Evolutionary conservation across 2,329 filamentous ascomycete genomes (phyloP).

Genomic region (Epichloe coenophiala): DNA sequence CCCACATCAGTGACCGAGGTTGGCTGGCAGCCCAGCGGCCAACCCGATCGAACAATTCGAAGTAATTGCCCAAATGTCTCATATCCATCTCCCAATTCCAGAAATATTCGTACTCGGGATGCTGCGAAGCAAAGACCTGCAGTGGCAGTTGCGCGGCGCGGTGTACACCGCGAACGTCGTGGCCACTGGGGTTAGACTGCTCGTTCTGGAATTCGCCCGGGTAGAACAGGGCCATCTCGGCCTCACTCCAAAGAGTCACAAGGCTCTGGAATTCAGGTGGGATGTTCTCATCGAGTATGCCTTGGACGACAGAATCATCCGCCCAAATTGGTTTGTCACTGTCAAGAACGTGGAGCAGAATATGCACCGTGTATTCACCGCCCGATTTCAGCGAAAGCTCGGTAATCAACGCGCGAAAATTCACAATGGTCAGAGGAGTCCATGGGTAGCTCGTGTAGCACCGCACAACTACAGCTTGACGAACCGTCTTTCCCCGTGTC

Average conservation of each 20-base stretch:
- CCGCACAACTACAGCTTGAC: constrained; percentile 66
- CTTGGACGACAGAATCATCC: constrained; percentile 58
- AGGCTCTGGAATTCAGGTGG: constrained; percentile 67
- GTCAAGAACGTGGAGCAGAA: constrained; percentile 75
- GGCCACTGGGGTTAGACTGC: constrained; percentile 42
- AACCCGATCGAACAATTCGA: constrained; percentile 60
- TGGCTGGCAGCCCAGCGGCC: constrained; percentile 54
- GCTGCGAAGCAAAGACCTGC: constrained; percentile 48
- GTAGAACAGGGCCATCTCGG: constrained; percentile 72
- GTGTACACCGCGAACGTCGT: constrained; percentile 55
- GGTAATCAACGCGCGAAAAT: constrained; percentile 67
- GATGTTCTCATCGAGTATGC: constrained; percentile 52
- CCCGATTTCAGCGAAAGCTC: constrained; percentile 67
- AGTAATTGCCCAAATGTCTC: constrained; percentile 50
- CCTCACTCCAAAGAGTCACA: constrained; percentile 73
- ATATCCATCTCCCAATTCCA: constrained; percentile 64
- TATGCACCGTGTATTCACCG: constrained; percentile 71
- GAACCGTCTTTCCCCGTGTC: constrained; percentile 29
- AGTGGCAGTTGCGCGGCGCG: constrained; percentile 49
- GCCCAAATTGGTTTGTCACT: constrained; percentile 69
- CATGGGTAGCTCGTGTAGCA: constrained; percentile 72
- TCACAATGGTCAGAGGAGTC: constrained; percentile 63
- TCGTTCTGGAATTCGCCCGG: constrained; percentile 55
- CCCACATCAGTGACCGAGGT: constrained; percentile 61
- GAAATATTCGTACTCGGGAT: constrained; percentile 52